Evolutionary conservation across 2,329 filamentous ascomycete species (phyloP).

Genomic region (Clonostachys rhizophaga): DNA sequence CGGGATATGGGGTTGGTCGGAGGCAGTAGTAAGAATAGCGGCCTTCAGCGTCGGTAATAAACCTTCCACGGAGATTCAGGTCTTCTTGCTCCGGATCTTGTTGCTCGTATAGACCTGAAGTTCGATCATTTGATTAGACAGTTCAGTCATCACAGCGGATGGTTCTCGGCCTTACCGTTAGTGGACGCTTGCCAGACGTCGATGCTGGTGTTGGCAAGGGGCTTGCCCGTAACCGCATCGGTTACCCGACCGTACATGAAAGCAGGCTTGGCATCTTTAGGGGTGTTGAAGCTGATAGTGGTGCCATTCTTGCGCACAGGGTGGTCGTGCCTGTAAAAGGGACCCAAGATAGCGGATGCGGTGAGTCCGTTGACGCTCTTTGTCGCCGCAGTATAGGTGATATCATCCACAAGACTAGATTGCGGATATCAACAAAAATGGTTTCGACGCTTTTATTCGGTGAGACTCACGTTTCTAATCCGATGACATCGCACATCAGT

Average conservation of each 20-base stretch:
- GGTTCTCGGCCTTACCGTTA: constrained; percentile 45
- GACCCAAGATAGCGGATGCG: constrained; percentile 75
- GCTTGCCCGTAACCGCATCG: constrained; percentile 56
- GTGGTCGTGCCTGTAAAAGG: constrained; percentile 75
- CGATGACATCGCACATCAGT: constrained; percentile 68
- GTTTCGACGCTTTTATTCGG: neutral
- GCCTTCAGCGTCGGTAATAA: constrained; percentile 62
- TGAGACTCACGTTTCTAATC: constrained; percentile 58
- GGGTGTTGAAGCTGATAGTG: constrained; percentile 54
- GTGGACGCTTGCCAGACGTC: constrained; percentile 80
- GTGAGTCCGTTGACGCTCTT: constrained; percentile 46
- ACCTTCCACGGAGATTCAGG: constrained; percentile 70
- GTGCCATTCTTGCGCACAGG: constrained; percentile 66
- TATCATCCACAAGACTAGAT: constrained; percentile 67
- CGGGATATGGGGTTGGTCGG: constrained; percentile 51
- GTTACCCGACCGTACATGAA: constrained; percentile 60
- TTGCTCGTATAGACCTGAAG: constrained; percentile 57
- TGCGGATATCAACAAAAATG: neutral
- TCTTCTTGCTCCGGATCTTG: constrained; percentile 68
- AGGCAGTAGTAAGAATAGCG: constrained; percentile 59
- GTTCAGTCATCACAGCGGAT: neutral
- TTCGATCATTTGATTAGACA: neutral
- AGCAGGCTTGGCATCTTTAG: constrained; percentile 43
- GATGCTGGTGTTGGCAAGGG: constrained; percentile 60
- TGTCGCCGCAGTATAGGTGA: constrained; percentile 59